phyloP scores from a whole-genome alignment of 1,284 basidiomycete genomes.

The Cryptococcus sp. region DNA sequence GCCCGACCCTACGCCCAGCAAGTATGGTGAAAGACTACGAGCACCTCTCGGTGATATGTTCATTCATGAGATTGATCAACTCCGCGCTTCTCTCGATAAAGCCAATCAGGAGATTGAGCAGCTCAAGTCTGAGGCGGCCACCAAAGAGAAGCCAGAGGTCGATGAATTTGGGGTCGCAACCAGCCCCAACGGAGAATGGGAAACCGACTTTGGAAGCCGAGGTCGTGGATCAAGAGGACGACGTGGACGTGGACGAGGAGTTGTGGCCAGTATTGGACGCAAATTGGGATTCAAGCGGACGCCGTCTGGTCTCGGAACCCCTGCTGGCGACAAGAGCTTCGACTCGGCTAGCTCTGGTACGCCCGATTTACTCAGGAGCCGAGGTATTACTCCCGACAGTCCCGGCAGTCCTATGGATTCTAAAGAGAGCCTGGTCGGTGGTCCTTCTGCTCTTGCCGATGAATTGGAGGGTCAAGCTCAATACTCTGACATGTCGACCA shows the following conservation, averaged over 20 bases:
- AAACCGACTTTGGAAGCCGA: constrained; percentile 22
- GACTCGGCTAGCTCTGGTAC: constrained; percentile 38
- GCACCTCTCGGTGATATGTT: constrained; percentile 44
- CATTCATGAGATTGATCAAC: constrained; percentile 45
- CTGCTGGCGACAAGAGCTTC: constrained; percentile 36
- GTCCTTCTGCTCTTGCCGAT: constrained; percentile 26
- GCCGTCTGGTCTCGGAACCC: constrained; percentile 20
- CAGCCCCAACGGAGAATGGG: constrained; percentile 18
- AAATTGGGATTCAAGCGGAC: constrained; percentile 39
- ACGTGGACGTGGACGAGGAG: constrained; percentile 35
- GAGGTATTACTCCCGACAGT: constrained; percentile 10
- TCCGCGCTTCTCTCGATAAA: constrained; percentile 35
- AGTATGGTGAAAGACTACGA: constrained; percentile 49
- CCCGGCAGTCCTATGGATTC: not conserved
- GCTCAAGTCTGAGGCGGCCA: constrained; percentile 24
- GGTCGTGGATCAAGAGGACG: constrained; percentile 37
- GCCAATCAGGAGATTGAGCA: constrained; percentile 41
- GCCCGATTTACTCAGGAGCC: constrained; percentile 38
- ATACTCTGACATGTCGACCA: constrained; percentile 29
- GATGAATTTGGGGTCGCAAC: constrained; percentile 34
- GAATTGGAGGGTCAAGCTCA: constrained; percentile 30
- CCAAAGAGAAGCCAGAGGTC: constrained; percentile 7
- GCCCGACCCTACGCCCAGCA: constrained; percentile 66
- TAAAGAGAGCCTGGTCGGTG: not conserved
- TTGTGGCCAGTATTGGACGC: constrained; percentile 31